A percentile compares a stretch with the other conserved stretches of the same genome.
Conservation (phyloP, 768 basidiomycete genomes). For the Russula ochroleuca region DNA sequence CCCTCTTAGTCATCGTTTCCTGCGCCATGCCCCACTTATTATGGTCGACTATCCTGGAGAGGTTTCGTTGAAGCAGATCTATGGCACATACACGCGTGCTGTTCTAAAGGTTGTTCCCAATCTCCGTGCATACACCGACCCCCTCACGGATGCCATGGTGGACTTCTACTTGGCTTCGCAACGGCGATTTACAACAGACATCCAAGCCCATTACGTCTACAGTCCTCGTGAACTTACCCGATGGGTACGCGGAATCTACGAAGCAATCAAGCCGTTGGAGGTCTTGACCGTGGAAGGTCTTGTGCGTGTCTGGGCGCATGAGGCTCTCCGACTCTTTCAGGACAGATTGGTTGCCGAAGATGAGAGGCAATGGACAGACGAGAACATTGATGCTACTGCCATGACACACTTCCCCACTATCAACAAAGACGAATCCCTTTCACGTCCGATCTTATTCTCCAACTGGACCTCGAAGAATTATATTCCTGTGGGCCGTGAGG, state of each 20-base stretch:
- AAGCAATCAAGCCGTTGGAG: conserved; percentile 92
- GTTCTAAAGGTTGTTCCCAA: conserved; percentile 94
- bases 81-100: conserved; percentile 95
- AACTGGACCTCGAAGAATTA: conserved; percentile 99
- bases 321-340: conserved; percentile 94
- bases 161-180: conserved; percentile 92
- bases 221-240: conserved; percentile 97
- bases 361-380: conserved; percentile 93
- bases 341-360: conserved; percentile 92
- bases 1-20: conserved; percentile 95
- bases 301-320: conserved; percentile 96
- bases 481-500: conserved; percentile 90
- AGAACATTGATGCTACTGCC: conserved; percentile 79
- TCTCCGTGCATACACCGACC: conserved; percentile 86
- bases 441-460: conserved; percentile 90
- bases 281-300: conserved; percentile 91
- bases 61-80: conserved; percentile 94
- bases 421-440: conserved; percentile 78
- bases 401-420: conserved; percentile 92
- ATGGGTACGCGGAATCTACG: conserved; percentile 96
- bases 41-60: conserved; percentile 99
- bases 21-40: conserved; percentile 93
- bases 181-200: conserved; percentile 88
- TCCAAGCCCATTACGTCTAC: conserved; percentile 99
- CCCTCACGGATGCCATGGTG: conserved; percentile 97